Base-by-base conservation (phyloP, 1,139 yeast genomes). In the Magnusiomyces suaveolens region DNA sequence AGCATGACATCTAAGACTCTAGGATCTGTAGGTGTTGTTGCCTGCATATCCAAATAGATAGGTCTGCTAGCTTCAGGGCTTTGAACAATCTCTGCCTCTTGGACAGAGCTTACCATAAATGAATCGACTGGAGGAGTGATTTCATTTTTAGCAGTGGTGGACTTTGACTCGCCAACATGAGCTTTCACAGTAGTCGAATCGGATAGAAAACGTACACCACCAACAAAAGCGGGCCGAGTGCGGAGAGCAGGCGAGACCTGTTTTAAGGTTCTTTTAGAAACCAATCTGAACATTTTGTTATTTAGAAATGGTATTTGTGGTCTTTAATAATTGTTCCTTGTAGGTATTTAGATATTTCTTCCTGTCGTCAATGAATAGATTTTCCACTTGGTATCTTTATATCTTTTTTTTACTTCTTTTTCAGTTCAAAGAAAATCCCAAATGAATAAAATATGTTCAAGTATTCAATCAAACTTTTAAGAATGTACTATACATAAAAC, bases 11-110 rank as follows among this genome's bases (percentile, higher is more conserved):
- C 99, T 63, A 94, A 74, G 4, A 92, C 99, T 58, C 99, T 78
- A 41, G 98, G 98, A 67, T 92, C 99, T 2, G 95, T 87, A 18
- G 97, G 98, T 0, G 99, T 92, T 0, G 99, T 92, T 32, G 98
- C 97, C 70, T 90, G 97, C 79, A 89, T 88, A 67, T 90, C 97
- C 67, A 90, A 74, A 70, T 90, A 90, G 59, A 90, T 90, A 3
- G 97, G 97, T 64, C 96, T 79, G 14, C 66, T 67, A 10, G 60
- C 56, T 6, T 54, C 60, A 16, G 24, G 26, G 4, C 38, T 16
- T 23, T 47, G 46, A 20, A 52, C 55, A 38, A 53, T 25, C 25
- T 53, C 53, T 20, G 56, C 57, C 4, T 52, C 57, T 29, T 55
- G 52, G 32, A 55, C 38, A 24, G 52, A 51, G 16, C 43, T 43